Conservation (phyloP, 768 basidiomycete species). For the Pulveroboletus sp. region DNA sequence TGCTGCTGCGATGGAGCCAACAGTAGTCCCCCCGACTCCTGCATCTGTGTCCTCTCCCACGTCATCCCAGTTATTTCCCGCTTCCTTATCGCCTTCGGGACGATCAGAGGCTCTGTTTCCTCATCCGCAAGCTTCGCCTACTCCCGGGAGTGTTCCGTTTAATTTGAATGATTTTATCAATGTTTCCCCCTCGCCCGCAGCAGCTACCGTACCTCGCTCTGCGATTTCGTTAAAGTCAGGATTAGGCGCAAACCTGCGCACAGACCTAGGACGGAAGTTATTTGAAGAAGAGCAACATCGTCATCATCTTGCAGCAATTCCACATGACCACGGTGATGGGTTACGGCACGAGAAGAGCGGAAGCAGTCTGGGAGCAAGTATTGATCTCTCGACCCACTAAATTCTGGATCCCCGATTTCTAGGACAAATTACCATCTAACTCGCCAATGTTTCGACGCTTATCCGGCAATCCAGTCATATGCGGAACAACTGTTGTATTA, state of each 20-base stretch:
- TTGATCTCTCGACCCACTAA: constrained; percentile 28
- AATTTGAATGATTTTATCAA: constrained; percentile 71
- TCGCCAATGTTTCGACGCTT: constrained; percentile 13
- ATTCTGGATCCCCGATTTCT: constrained; percentile 4
- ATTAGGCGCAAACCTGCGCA: constrained; percentile 49
- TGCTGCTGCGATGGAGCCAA: constrained; percentile 28
- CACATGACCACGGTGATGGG: constrained; percentile 18
- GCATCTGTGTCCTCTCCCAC: constrained; percentile 21
- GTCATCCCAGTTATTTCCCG: constrained; percentile 23
- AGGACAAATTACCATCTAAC: constrained; percentile 11
- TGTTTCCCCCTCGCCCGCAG: constrained; percentile 60
- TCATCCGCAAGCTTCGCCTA: constrained; percentile 34
- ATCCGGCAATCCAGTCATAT: constrained; percentile 21
- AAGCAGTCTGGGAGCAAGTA: constrained; percentile 27
- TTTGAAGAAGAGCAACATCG: constrained; percentile 69
- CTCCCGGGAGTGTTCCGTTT: constrained; percentile 41
- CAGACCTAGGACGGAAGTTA: constrained; percentile 61
- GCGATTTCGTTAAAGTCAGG: constrained; percentile 30
- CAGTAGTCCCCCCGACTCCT: constrained; percentile 33
- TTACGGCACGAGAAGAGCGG: constrained; percentile 25
- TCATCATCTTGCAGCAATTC: constrained; percentile 21
- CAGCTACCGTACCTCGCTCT: constrained; percentile 30
- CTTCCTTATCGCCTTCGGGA: constrained; percentile 23
- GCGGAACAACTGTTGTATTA: constrained; percentile 32
- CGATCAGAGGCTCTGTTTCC: constrained; percentile 15